These are phyloP conservation scores for Hebeloma cylindrosporum DNA, from an alignment of 768 basidiomycete species.

Conservation along the genomic window DNA sequence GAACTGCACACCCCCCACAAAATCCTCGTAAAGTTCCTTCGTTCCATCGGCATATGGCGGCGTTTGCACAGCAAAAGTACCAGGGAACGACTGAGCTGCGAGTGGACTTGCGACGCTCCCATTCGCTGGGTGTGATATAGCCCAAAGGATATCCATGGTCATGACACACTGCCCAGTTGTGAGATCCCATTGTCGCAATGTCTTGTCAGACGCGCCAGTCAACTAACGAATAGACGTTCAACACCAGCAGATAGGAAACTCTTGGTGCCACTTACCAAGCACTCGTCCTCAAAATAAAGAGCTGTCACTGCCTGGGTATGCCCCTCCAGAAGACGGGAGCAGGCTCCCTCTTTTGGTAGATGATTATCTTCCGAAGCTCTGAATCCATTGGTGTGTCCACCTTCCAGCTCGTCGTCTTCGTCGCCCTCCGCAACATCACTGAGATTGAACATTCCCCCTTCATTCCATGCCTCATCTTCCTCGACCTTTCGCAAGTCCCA, in stretches of 20 bases:
- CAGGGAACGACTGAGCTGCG: conserved; percentile 49
- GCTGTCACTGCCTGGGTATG: conserved; percentile 92
- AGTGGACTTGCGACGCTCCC: conserved; percentile 39
- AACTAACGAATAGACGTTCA: conserved; percentile 53
- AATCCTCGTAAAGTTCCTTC: conserved; percentile 96
- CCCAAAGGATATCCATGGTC: conserved; percentile 99
- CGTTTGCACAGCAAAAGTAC: conserved; percentile 75
- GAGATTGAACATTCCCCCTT: conserved; percentile 54
- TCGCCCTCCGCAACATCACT: conserved; percentile 68
- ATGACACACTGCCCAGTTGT: conserved; percentile 96
- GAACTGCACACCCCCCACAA: conserved; percentile 96
- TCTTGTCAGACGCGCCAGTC: conserved; percentile 97
- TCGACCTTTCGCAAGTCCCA: conserved; percentile 92
- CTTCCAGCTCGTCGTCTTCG: conserved; percentile 47
- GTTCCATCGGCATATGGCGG: conserved; percentile 88
- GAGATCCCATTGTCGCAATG: conserved; percentile 97
- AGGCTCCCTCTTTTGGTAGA: conserved; percentile 53
- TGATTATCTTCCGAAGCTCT: conserved; percentile 36
- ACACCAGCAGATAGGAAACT: conserved; percentile 4
- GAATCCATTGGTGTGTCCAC: conserved; percentile 40
- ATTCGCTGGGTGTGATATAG: conserved; percentile 84
- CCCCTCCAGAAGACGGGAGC: conserved; percentile 78
- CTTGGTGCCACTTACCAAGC: conserved; percentile 58
- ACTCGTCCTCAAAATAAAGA: conserved; percentile 94
- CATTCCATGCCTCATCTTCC: conserved; percentile 62